Base-by-base conservation (phyloP, 441 rosid species). In the Populus hybrid region DNA sequence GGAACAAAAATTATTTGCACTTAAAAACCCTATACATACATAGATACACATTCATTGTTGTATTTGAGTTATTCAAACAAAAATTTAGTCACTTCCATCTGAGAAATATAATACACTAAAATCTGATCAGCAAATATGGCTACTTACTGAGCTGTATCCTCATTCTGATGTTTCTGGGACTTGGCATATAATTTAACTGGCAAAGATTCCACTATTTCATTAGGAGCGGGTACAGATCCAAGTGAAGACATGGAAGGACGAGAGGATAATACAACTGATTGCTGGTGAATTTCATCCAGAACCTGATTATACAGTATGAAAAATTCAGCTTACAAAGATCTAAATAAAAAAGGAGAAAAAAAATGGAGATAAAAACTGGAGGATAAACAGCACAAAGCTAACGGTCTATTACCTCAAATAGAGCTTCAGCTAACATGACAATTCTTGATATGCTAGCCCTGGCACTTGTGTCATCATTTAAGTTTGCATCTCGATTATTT, bases 231-330 rank as follows among this genome's bases (percentile, higher is more conserved):
- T 78, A 96, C 89, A 77, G 97, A 94, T 82, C 98, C 98, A 84
- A 93, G 91, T 1, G 98, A 86, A 83, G 98, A 96, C 36, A 92
- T 85, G 69, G 99, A 89, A 69, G 94, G 90, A 71, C 87, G 95
- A 71, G 99, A 91, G 53, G 99, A 94, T 77, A 96, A 88, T 74
- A 91, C 98, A 75, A 88, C 92, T 69, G 99, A 96, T 81, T 96
- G 99, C 90, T 96, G 99, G 86, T 94, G 98, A 84, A 96, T 93
- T 86, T 96, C 99, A 90, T 96, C 99, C 90, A 96, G 93, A 85
- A 94, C 99, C 99, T 96, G 86, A 78, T 79, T 75, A 87, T 81
- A 72, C 26, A 74, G 53, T 42, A 64, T 66, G 64, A 30, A 46
- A 84, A 23, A 74, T 69, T 86, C 74, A 86, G 83, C 85, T 68